Percentiles rank a stretch among this genome's conserved stretches.
Conservation (phyloP, 2,329 filamentous ascomycete species). For the Ophiostoma fasciatum region DNA sequence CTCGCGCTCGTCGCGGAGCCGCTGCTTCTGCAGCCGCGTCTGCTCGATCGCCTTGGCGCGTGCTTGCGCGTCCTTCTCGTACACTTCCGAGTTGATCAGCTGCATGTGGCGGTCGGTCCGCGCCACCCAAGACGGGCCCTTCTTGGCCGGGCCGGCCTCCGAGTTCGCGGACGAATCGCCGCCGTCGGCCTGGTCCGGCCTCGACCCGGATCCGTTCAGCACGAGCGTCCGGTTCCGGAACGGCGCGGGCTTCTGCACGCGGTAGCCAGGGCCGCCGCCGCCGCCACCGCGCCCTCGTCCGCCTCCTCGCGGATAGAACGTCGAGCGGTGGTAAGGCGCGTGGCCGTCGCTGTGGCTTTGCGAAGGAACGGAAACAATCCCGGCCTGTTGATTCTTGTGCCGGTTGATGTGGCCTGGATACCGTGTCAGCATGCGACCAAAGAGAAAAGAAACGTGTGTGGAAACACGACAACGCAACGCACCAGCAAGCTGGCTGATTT, state of each 20-base stretch:
- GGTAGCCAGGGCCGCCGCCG: conserved; percentile 17
- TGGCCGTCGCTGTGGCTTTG: conserved; percentile 11
- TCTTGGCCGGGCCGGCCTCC: conserved; percentile 11
- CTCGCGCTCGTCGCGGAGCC: conserved; percentile 39
- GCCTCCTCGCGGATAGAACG: not conserved
- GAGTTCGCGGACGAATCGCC: conserved; percentile 17
- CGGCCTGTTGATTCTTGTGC: conserved; percentile 51
- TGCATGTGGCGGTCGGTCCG: conserved; percentile 66
- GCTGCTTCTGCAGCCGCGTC: conserved; percentile 43
- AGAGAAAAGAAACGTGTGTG: conserved; percentile 7
- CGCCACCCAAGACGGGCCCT: conserved; percentile 43
- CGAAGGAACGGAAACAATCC: conserved; percentile 16
- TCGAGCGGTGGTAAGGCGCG: conserved; percentile 18
- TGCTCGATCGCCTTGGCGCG: conserved; percentile 59
- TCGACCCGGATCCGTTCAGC: conserved; percentile 31
- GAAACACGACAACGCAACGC: conserved; percentile 1
- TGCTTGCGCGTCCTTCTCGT: conserved; percentile 56
- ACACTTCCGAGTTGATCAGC: conserved; percentile 67
- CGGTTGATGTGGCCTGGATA: conserved; percentile 60
- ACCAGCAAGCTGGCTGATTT: conserved; percentile 38
- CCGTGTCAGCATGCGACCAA: not conserved
- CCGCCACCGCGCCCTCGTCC: not conserved
- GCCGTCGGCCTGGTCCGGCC: conserved; percentile 15
- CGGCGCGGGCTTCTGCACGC: conserved; percentile 21
- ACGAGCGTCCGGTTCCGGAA: conserved; percentile 44